A percentile compares a stretch with the other conserved stretches of the same genome.
These are phyloP conservation scores for Naegleria gruberi DNA, from an alignment of 208 protist species.

Conservation along the genomic window DNA sequence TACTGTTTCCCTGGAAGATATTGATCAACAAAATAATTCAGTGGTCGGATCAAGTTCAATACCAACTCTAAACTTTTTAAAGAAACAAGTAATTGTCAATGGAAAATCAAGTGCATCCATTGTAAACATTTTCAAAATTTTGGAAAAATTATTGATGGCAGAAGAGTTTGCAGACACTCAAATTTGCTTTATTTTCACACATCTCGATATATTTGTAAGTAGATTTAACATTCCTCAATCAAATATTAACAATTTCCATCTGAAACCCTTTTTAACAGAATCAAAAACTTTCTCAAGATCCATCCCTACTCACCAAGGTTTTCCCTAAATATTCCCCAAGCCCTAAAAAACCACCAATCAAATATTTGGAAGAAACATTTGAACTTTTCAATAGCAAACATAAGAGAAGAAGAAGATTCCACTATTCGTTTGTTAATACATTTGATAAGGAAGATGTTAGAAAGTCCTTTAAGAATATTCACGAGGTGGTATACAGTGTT, in stretches of 20 bases:
- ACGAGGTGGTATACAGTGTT: not conserved
- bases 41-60: too few species aligned
- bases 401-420: not conserved
- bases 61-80: not conserved
- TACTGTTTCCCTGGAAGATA: not conserved
- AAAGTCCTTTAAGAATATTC: not conserved
- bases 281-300: not conserved
- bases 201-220: not conserved
- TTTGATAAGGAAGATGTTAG: not conserved
- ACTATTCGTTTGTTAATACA: not conserved
- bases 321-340: not conserved
- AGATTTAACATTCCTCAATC: not conserved
- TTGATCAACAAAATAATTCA: not conserved
- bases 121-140: not conserved
- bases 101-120: not conserved
- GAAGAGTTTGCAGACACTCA: not conserved
- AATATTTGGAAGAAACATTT: not conserved
- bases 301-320: not conserved
- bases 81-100: not conserved
- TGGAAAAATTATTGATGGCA: not conserved
- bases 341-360: not conserved
- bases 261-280: not conserved
- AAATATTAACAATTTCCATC: not conserved
- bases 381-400: not conserved
- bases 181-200: not conserved